Evolutionary conservation across 176 grass and related monocot species (phyloP), one percentile per base, ranked within the genome.

Genomic region (Avena atlantica): DNA sequence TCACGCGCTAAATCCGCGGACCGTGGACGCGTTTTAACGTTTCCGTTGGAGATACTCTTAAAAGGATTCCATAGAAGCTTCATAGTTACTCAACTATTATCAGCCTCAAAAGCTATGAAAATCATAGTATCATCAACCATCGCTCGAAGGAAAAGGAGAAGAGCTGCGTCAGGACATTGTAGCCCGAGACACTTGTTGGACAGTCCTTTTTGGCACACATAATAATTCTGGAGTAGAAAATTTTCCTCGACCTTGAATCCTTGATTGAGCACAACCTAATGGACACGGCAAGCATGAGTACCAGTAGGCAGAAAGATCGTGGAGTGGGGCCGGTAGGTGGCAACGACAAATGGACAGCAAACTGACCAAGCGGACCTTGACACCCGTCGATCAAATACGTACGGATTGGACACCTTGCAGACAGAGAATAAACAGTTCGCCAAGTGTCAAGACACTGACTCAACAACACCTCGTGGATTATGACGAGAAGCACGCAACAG

Each of bases 311-410:
- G 36, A 68, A 56, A 82, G 21, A 49, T 31, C 12, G 80, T 50
- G 70, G 40, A 49, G 23, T 21, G 44, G n/a, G 25, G 24, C 69
- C 10, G 71, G 37, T 74, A 31, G 83, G 57, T 85, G 58, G 71
- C 71, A 51, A 52, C 58, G 12, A 52, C 25, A 20, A 51, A 63
- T 4, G 59, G 58, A 65, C 12, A 51, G 4, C 23, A 73, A 52
- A 76, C 42, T 64, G 2, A 64, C 71, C 56, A 50, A 76, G 57
- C 5, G 24, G 74, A 55, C 49, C 49, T 29, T 76, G 74, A 55
- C 73, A 52, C 73, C 23, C 4, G 63, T 29, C 11, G 36, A 70
- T 15, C 17, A 37, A 60, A 79, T 23, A 49, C 50, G 60, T 31
- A 70, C 8, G 36, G 14, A 47, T 13, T 7, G 21, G 84, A 70